Conservation (phyloP, 768 basidiomycete genomes). For the Tulasnella sp. region DNA sequence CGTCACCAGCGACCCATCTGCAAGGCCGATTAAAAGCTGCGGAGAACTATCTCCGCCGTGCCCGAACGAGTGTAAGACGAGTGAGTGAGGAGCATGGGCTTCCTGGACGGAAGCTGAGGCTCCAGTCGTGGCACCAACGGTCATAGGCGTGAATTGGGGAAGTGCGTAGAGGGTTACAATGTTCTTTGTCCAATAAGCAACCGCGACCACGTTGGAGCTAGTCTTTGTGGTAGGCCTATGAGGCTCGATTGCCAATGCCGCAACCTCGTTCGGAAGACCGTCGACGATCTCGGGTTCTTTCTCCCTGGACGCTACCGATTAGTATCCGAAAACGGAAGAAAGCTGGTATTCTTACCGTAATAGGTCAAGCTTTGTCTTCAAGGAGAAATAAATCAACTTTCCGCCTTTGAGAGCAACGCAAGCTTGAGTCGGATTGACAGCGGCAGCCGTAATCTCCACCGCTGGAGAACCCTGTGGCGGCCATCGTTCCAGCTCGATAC, state of each 20-base stretch:
- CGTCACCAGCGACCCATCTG: conserved; percentile 61
- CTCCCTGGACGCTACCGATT: not conserved
- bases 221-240: conserved; percentile 34
- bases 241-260: conserved; percentile 59
- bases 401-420: conserved; percentile 53
- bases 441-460: conserved; percentile 52
- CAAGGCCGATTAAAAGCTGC: conserved; percentile 54
- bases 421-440: conserved; percentile 60
- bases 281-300: conserved; percentile 21
- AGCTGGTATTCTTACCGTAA: not conserved
- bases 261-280: conserved; percentile 45
- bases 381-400: conserved; percentile 23
- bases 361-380: not conserved
- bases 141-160: conserved; percentile 26
- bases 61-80: conserved; percentile 52
- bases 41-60: conserved; percentile 29
- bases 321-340: not conserved
- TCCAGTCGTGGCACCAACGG: conserved; percentile 29
- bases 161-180: conserved; percentile 49
- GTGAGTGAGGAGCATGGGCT: conserved; percentile 38
- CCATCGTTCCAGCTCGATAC: conserved; percentile 22
- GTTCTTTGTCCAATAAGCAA: conserved; percentile 73
- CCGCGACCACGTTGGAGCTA: conserved; percentile 45
- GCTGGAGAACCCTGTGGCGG: conserved; percentile 33
- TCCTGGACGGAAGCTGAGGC: conserved; percentile 12